Conservation (phyloP, 345 rosid species). For the Eucalyptus regnans region DNA sequence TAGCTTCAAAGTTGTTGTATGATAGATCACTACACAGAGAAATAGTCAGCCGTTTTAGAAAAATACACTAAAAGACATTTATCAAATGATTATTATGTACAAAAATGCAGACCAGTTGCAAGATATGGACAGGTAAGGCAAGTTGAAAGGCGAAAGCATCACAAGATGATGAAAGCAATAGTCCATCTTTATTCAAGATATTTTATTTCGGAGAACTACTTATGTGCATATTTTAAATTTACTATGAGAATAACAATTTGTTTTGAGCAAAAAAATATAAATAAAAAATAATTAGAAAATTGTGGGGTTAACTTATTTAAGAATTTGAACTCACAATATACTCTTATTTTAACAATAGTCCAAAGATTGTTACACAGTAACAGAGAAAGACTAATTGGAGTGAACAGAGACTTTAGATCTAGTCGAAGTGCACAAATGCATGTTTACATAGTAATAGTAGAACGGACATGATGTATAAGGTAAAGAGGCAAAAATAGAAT, state of each 20-base stretch:
- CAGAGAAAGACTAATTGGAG: not conserved
- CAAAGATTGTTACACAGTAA: too few species aligned
- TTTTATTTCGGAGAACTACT: too few species aligned
- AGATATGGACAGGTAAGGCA: not conserved
- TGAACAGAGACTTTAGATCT: not conserved
- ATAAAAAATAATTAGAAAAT: too few species aligned
- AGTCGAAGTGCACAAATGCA: not conserved
- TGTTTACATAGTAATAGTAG: not conserved
- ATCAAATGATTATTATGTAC: not conserved
- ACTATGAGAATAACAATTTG: accelerated
- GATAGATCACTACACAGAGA: not conserved
- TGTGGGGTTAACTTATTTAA: too few species aligned
- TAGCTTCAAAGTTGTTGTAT: not conserved
- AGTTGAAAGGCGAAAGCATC: not conserved
- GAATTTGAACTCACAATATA: too few species aligned
- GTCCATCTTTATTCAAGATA: too few species aligned
- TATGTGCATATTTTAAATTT: accelerated
- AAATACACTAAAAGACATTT: not conserved
- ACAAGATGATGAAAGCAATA: not conserved
- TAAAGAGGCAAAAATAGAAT: too few species aligned
- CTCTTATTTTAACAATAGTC: too few species aligned
- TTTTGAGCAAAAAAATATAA: too few species aligned
- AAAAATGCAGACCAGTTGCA: not conserved
- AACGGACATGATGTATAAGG: too few species aligned
- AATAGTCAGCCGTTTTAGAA: not conserved